Evolutionary conservation across 1,139 yeast species (phyloP), one percentile per base, ranked within the genome.

Genomic region (Yamadazyma spencermartinsiae): DNA sequence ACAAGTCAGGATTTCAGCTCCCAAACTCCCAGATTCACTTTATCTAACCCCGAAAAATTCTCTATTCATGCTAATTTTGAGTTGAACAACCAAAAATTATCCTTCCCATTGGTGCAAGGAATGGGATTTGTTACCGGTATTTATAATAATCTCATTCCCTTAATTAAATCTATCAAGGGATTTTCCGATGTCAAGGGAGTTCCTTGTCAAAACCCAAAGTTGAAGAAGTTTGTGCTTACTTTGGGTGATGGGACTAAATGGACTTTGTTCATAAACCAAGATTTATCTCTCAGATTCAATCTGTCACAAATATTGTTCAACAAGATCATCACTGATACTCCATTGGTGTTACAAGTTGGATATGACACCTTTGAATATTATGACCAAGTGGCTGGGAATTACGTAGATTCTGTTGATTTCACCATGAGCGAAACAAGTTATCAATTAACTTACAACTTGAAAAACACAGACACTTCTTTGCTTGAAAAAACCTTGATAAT

Each of bases 61-160:
- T 51, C 59, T 4, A 50, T 51, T 18, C 58, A 54, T 25, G 54
- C 60, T 7, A 46, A 45, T 5, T 47, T 57, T 26, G 17, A 16
- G 4, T 28, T 28, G n/a, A 28, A 16, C n/a, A 28, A 19, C n/a
- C 16, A 19, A 5, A 28, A 34, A 10, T 29, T 45, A 23, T 13
- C 36, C 3, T 44, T 56, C 32, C 70, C 73, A 2, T 46, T 68
- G 38, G 65, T 68, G 5, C 81, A 79, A 51, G 89, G 90, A 33
- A 80, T 80, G 83, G 90, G 89, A 3, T 69, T 80, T 45, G 72
- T 76, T 8, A 74, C 85, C 21, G 84, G 74, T 25, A 62, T 76
- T 19, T 83, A 82, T 58, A 60, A 71, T 45, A 60, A 65, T 34
- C 61, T 81, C 52, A 69, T 71, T 29, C 82, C 86, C 2, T 52